A percentile compares a stretch with the other conserved stretches of the same genome.
Evolutionary conservation across 805 yeast genomes (phyloP).

Genomic region (Kazachstania taianensis): DNA sequence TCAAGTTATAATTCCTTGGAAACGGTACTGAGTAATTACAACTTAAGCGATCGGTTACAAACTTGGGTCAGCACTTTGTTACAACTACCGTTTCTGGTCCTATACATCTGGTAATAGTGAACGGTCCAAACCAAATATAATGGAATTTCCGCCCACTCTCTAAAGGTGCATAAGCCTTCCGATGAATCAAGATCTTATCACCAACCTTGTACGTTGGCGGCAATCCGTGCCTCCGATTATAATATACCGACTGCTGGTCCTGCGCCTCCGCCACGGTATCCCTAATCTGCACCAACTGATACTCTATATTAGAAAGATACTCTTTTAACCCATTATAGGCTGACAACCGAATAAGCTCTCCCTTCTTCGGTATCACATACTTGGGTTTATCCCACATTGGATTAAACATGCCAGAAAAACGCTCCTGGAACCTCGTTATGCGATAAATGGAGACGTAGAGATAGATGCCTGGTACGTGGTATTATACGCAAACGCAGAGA

Average conservation of each 20-base stretch:
- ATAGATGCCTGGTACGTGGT: neutral
- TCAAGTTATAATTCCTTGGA: no score
- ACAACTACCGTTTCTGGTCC: no score
- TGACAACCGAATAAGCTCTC: neutral
- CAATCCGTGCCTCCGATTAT: neutral
- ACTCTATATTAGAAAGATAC: no score
- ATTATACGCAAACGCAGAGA: no score
- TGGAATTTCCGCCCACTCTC: neutral
- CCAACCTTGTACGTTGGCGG: neutral
- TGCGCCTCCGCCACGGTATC: neutral
- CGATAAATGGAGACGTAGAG: constrained; percentile 1
- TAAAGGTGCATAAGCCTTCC: neutral
- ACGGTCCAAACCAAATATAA: neutral
- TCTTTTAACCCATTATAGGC: neutral
- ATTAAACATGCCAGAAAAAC: neutral
- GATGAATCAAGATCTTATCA: neutral
- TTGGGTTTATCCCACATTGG: neutral
- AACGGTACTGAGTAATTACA: no score
- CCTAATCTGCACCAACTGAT: neutral
- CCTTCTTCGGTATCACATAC: neutral
- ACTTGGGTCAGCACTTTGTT: no score
- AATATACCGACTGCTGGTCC: neutral
- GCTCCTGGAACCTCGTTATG: constrained; percentile 2
- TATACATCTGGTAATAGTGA: neutral
- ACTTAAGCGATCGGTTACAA: no score